Evolutionary conservation across 2,329 filamentous ascomycete genomes (phyloP).

Genomic region (Tolypocladium tropicale): DNA sequence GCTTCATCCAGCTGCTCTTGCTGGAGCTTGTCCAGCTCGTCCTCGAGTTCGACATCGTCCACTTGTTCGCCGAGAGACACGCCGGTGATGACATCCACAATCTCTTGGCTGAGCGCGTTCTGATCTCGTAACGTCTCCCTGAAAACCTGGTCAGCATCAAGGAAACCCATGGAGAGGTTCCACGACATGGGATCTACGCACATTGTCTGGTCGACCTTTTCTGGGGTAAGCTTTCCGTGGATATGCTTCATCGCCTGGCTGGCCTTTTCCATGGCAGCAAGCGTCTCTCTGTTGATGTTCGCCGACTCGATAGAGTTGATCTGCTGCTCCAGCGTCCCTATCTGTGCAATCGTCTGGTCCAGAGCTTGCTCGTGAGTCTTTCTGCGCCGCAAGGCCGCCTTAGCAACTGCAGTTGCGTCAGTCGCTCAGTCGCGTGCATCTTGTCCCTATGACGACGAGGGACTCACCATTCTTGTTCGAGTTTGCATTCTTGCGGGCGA

Average conservation of each 20-base stretch:
- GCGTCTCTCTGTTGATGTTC: conserved; percentile 96
- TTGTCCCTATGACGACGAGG: background rate
- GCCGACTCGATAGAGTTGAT: conserved; percentile 96
- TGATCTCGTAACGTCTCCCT: conserved; percentile 90
- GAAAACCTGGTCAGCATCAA: conserved; percentile 6
- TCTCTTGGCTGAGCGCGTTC: conserved; percentile 88
- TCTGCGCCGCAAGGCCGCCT: conserved; percentile 83
- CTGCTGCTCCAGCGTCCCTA: conserved; percentile 86
- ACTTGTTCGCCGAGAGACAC: conserved; percentile 56
- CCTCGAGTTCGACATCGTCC: conserved; percentile 80
- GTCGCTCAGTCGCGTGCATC: conserved; percentile 9
- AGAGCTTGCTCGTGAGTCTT: conserved; percentile 88
- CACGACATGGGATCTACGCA: conserved; percentile 34
- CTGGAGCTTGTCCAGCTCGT: conserved; percentile 76
- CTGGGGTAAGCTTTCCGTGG: conserved; percentile 79
- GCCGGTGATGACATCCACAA: conserved; percentile 73
- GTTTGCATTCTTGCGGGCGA: conserved; percentile 76
- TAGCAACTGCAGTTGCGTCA: conserved; percentile 55
- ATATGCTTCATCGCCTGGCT: conserved; percentile 87
- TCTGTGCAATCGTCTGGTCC: conserved; percentile 82
- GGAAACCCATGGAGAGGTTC: background rate
- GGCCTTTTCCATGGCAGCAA: conserved; percentile 88
- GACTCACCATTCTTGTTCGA: conserved; percentile 81
- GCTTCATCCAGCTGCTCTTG: conserved; percentile 89
- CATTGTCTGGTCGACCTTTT: conserved; percentile 94